Percentiles rank a stretch among this genome's conserved stretches.
Evolutionary conservation across 2,329 filamentous ascomycete species (phyloP).

Genomic region (Colletotrichum gloeosporioides): DNA sequence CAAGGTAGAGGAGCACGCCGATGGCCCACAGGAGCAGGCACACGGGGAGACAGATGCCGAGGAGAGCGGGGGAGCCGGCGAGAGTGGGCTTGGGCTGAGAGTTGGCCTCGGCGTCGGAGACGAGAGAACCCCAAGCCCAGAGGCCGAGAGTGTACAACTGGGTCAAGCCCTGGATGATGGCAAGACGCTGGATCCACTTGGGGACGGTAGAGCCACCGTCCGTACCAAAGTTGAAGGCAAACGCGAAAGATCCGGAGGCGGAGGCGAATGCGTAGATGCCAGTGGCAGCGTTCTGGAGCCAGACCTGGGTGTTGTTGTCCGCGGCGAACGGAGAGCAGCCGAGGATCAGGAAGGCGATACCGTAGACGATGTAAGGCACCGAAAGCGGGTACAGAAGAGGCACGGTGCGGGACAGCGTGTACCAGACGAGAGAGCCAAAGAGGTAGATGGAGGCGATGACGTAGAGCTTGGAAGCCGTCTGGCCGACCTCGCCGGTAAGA

Average conservation of each 20-base stretch:
- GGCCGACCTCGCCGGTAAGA: slow-evolving; percentile 67
- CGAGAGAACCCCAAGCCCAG: slow-evolving; percentile 68
- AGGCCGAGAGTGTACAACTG: slow-evolving; percentile 69
- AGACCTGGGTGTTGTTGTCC: slow-evolving; percentile 40
- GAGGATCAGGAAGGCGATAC: slow-evolving; percentile 65
- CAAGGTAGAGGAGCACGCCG: slow-evolving; percentile 61
- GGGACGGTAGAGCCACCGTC: slow-evolving; percentile 67
- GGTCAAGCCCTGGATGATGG: slow-evolving; percentile 70
- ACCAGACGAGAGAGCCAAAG: slow-evolving; percentile 64
- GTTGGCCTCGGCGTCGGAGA: slow-evolving; percentile 17
- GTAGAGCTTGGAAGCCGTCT: slow-evolving; percentile 65
- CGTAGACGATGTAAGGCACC: slow-evolving; percentile 67
- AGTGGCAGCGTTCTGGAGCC: slow-evolving; percentile 65
- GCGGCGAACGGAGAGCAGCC: slow-evolving; percentile 62
- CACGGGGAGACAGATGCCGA: slow-evolving; percentile 62
- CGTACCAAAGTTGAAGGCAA: slow-evolving; percentile 70
- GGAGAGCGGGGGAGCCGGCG: slow-evolving; percentile 33
- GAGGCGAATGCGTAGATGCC: slow-evolving; percentile 68
- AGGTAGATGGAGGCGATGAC: slow-evolving; percentile 65
- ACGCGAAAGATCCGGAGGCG: slow-evolving; percentile 68
- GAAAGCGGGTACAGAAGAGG: slow-evolving; percentile 62
- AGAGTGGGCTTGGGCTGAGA: slow-evolving; percentile 22
- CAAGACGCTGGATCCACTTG: slow-evolving; percentile 70
- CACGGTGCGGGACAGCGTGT: slow-evolving; percentile 63
- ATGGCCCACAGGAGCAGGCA: slow-evolving; percentile 62